Conservation (phyloP, 2,329 filamentous ascomycete species). For the Parastagonospora nodorum region DNA sequence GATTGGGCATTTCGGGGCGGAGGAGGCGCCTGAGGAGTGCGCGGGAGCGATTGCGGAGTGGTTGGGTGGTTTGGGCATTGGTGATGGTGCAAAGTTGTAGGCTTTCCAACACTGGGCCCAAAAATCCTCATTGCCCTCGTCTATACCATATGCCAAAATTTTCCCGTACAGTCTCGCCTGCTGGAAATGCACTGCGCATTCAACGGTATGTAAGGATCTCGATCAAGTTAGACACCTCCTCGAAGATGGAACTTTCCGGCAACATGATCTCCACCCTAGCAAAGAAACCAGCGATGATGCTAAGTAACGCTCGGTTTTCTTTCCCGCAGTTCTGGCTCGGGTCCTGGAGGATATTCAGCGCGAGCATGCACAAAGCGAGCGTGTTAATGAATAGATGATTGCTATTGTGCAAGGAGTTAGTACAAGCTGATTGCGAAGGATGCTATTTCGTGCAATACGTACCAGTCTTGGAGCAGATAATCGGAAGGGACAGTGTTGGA, state of each 20-base stretch:
- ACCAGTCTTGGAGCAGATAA: background rate
- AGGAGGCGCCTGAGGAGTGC: slow-evolving; percentile 57
- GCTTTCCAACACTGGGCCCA: too few relatives aligned
- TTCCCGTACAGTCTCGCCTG: background rate
- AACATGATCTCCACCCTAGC: background rate
- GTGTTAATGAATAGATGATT: background rate
- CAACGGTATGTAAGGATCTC: background rate
- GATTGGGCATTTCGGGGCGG: slow-evolving; percentile 62
- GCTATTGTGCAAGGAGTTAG: background rate
- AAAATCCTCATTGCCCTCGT: too few relatives aligned
- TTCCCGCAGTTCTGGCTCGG: background rate
- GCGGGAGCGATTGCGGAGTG: slow-evolving; percentile 47
- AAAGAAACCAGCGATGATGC: background rate
- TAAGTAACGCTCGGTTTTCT: background rate
- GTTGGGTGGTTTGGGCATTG: slow-evolving; percentile 17
- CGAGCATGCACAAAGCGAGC: background rate
- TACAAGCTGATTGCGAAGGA: background rate
- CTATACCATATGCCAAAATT: too few relatives aligned
- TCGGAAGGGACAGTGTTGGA: background rate
- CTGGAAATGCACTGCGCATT: too few relatives aligned
- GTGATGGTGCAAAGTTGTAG: background rate
- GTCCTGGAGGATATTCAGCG: background rate
- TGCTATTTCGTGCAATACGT: background rate
- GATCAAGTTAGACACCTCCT: slow-evolving; percentile 1
- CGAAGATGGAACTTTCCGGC: background rate